Evolutionary conservation across 805 yeast species (phyloP), one percentile per base, ranked within the genome.

Genomic region (Monosporozyma aerobia): DNA sequence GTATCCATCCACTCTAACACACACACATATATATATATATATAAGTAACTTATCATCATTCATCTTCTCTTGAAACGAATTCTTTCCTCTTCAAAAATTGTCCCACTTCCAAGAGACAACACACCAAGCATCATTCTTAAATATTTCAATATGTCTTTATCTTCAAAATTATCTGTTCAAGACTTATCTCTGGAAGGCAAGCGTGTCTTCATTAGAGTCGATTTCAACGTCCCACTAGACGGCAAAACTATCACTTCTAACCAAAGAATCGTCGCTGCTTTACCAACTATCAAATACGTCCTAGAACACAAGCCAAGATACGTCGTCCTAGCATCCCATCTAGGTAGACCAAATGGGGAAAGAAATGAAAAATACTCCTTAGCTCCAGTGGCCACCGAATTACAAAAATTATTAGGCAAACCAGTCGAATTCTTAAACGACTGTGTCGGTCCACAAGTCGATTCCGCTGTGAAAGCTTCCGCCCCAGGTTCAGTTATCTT

Each of bases 301-400:
- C 77, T 87, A 71, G 92, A 87, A 70, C 85, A 92, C 63, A 81
- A 86, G 68, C 96, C 99, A 70, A 89, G 85, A 80, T 88, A 82
- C 61, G 84, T 94, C 61, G 78, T 94, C 63, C 81, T 94, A 64
- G 98, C 97, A 60, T 90, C 98, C 56, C 99, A 94, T 74, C 81
- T 94, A 73, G 99, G 99, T 69, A 90, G 99, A 79, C 99, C 99
- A 74, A 94, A 94, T 72, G 99, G 99, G 72, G 90, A 88, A 76
- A 79, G 71, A 57, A 81, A 75, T 67, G 85, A 78, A 50, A 94
- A 94, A 77, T 92, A 80, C 82, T 90, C 97, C 49, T 79, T 94
- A 68, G 83, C 84, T 69, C 99, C 99, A 61, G 95, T 94, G 65
- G 90, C 96, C 58, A 80, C 77, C 55, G 99, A 94, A 78, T 83